phyloP scores from a whole-genome alignment of 225 moss, liverwort and hornwort genomes.

The Physcomitrium patens region DNA sequence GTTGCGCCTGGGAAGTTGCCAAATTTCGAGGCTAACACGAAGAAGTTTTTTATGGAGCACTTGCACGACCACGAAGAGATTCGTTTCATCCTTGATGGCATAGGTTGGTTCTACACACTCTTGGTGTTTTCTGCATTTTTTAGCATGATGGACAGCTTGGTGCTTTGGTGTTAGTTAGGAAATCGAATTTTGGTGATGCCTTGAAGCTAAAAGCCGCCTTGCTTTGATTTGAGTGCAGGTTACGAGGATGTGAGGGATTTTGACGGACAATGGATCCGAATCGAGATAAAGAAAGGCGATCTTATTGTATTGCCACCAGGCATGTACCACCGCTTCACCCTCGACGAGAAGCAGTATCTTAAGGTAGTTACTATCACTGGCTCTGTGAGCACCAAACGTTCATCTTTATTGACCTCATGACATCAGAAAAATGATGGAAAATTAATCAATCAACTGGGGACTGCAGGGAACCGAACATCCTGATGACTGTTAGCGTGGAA shows the following conservation, averaged over 20 bases:
- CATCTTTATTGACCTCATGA: no score
- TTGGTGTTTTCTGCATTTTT: no score
- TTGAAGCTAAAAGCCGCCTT: no score
- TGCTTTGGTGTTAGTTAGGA: no score
- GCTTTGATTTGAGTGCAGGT: conserved; percentile 29
- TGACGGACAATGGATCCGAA: conserved; percentile 69
- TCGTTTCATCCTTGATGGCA: conserved; percentile 70
- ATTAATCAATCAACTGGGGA: no score
- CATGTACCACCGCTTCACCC: conserved; percentile 80
- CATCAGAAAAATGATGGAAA: no score
- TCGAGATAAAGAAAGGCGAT: conserved; percentile 58
- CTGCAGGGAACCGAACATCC: no score
- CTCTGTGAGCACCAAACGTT: no score
- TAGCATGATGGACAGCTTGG: no score
- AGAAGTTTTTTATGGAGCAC: conserved; percentile 64
- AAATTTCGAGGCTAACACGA: conserved; percentile 60
- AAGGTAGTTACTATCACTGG: conserved; percentile 36
- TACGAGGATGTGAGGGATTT: conserved; percentile 69
- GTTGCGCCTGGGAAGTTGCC: conserved; percentile 59
- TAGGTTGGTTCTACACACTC: conserved; percentile 33
- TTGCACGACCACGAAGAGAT: conserved; percentile 75
- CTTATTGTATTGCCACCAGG: conserved; percentile 68
- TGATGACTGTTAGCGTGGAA: no score
- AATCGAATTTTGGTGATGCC: no score
- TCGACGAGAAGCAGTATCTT: conserved; percentile 53